These are phyloP conservation scores for Aotearoamyces nothofagi DNA, from an alignment of 2,329 filamentous ascomycete genomes.

Conservation along the genomic window DNA sequence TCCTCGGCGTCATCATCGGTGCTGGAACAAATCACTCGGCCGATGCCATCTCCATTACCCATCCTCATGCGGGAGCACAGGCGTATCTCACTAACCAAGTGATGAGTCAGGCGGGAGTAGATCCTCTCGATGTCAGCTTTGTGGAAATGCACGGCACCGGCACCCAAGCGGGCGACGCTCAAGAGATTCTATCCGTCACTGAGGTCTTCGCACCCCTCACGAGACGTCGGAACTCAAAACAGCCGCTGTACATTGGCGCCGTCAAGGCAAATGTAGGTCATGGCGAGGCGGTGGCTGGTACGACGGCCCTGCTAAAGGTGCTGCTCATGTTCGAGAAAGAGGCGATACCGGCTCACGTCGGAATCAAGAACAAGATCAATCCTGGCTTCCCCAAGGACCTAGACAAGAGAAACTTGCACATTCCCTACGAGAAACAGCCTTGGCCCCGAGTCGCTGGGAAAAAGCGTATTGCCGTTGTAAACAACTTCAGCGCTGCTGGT, in stretches of 20 bases:
- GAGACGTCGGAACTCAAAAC: constrained; percentile 26
- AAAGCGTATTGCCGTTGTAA: constrained; percentile 23
- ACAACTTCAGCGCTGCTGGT: constrained; percentile 29
- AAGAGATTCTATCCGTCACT: constrained; percentile 67
- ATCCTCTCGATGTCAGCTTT: constrained; percentile 65
- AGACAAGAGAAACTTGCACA: constrained; percentile 21
- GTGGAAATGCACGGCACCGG: constrained; percentile 87
- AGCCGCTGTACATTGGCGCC: constrained; percentile 31
- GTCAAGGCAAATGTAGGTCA: constrained; percentile 22
- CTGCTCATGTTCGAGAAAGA: constrained; percentile 19
- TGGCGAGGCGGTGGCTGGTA: constrained; percentile 19
- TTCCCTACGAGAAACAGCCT: constrained; percentile 10
- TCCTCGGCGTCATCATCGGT: constrained; percentile 44
- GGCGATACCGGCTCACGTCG: constrained; percentile 16
- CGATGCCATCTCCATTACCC: constrained; percentile 65
- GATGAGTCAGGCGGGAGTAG: constrained; percentile 53
- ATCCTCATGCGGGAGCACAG: constrained; percentile 64
- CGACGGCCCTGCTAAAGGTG: constrained; percentile 19
- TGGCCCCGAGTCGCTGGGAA: constrained; percentile 13
- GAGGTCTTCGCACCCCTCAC: constrained; percentile 42
- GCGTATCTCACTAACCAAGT: constrained; percentile 52
- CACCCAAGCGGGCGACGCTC: constrained; percentile 70
- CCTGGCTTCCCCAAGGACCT: constrained; percentile 18
- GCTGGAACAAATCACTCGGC: constrained; percentile 70
- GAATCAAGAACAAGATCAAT: constrained; percentile 21